Percentiles rank a stretch among this genome's conserved stretches.
phyloP scores from a whole-genome alignment of 768 basidiomycete species.

The Leucogyrophana mollusca region DNA sequence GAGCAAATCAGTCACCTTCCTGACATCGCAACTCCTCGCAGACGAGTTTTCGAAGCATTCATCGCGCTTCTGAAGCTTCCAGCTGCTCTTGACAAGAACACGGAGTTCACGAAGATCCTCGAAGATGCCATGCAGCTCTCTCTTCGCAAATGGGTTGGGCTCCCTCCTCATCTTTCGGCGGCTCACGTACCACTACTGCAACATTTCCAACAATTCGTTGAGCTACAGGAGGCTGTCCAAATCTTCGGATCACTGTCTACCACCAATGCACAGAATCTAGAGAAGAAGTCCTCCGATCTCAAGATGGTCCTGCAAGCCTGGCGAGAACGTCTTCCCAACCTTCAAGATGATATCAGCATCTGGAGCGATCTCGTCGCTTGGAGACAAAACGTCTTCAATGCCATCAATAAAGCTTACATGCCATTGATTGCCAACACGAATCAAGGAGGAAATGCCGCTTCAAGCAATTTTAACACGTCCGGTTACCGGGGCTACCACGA shows the following conservation, averaged over 20 bases:
- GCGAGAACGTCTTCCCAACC: conserved; percentile 94
- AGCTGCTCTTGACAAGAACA: conserved; percentile 75
- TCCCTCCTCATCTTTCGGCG: conserved; percentile 83
- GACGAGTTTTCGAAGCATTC: conserved; percentile 96
- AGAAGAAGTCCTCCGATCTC: conserved; percentile 92
- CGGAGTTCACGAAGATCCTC: conserved; percentile 82
- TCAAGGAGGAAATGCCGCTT: conserved; percentile 47
- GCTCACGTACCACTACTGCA: conserved; percentile 94
- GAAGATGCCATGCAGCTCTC: conserved; percentile 98
- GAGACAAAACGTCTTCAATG: conserved; percentile 97
- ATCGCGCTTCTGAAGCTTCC: conserved; percentile 86
- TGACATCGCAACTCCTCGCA: conserved; percentile 90
- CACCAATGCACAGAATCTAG: conserved; percentile 85
- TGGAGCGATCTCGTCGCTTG: conserved; percentile 99
- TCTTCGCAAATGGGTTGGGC: conserved; percentile 90
- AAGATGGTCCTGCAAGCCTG: conserved; percentile 97
- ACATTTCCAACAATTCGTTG: conserved; percentile 98
- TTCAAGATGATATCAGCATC: conserved; percentile 95
- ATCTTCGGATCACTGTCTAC: conserved; percentile 89
- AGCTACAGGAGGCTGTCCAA: conserved; percentile 92
- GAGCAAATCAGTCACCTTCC: conserved; percentile 77
- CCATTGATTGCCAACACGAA: conserved; percentile 73
- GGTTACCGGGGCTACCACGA: conserved; percentile 98
- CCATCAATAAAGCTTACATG: conserved; percentile 94
- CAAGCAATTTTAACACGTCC: conserved; percentile 70